phyloP scores from a whole-genome alignment of 345 rosid species.

The Jatropha curcas region DNA sequence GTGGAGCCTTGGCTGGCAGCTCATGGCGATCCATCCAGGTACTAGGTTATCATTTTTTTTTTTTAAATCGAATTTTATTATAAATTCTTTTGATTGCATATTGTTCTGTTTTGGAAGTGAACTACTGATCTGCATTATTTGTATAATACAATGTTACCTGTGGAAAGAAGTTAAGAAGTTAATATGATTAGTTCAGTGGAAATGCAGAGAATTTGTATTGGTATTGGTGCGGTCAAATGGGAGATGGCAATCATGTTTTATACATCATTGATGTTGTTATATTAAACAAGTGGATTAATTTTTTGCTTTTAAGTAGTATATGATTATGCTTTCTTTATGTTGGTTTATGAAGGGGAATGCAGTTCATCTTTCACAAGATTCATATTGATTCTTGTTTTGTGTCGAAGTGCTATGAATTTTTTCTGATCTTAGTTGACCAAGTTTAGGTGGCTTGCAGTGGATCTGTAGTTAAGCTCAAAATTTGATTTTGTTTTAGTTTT shows the following conservation, averaged over 20 bases:
- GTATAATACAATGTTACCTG: background rate
- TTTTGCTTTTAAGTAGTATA: background rate
- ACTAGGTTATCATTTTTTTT: background rate
- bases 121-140: slow-evolving; percentile 1
- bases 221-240: background rate
- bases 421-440: background rate
- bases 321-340: background rate
- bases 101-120: background rate
- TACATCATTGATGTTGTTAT: background rate
- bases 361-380: background rate
- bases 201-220: background rate
- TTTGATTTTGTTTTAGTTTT: background rate
- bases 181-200: background rate
- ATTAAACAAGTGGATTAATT: background rate
- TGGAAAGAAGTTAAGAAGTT: background rate
- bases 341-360: background rate
- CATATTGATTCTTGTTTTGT: background rate
- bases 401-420: background rate
- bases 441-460: background rate
- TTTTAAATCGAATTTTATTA: background rate
- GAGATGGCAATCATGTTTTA: background rate
- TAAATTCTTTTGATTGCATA: background rate
- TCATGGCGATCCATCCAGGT: slow-evolving; percentile 97
- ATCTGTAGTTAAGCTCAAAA: background rate
- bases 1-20: slow-evolving; percentile 97